A percentile compares a stretch with the other conserved stretches of the same genome.
Conservation (phyloP, 257 asterid species). For the Pogostemon cablin region DNA sequence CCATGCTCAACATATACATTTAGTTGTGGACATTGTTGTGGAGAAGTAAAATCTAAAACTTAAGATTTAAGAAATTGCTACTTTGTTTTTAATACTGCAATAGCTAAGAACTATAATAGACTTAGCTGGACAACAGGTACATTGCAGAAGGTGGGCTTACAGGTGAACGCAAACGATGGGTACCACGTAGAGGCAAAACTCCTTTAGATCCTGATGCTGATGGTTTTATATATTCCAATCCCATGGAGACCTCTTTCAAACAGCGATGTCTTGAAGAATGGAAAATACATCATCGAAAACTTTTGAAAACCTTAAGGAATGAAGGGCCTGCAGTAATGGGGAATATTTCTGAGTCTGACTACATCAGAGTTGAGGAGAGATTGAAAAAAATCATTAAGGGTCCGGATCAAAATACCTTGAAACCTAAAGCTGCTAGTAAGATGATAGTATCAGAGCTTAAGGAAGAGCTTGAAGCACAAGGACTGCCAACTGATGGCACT, state of each 20-base stretch:
- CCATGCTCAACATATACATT: slow-evolving; percentile 4
- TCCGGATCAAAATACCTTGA: slow-evolving; percentile 76
- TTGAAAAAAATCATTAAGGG: slow-evolving; percentile 89
- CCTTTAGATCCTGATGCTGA: slow-evolving; percentile 98
- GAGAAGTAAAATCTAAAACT: background rate
- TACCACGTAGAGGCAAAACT: slow-evolving; percentile 94
- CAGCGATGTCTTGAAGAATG: slow-evolving; percentile 93
- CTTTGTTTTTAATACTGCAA: slow-evolving; percentile 24
- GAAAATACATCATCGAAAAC: slow-evolving; percentile 81
- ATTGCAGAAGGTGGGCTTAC: slow-evolving; percentile 97
- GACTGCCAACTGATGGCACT: slow-evolving; percentile 94
- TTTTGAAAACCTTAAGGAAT: slow-evolving; percentile 72
- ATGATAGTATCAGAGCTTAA: slow-evolving; percentile 91
- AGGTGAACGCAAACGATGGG: slow-evolving; percentile 98
- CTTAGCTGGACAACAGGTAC: slow-evolving; percentile 64
- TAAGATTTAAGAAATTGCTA: background rate
- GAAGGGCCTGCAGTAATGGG: slow-evolving; percentile 90
- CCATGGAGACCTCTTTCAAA: slow-evolving; percentile 94
- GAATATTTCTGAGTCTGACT: slow-evolving; percentile 77
- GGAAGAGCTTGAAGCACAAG: slow-evolving; percentile 99
- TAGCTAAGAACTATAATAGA: slow-evolving; percentile 35
- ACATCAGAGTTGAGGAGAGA: slow-evolving; percentile 85
- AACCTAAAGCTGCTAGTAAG: slow-evolving; percentile 99
- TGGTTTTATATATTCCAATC: slow-evolving; percentile 85
- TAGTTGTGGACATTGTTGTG: slow-evolving; percentile 17